These are phyloP conservation scores for Rhizophora mangle DNA, from an alignment of 345 rosid genomes.

Conservation along the genomic window DNA sequence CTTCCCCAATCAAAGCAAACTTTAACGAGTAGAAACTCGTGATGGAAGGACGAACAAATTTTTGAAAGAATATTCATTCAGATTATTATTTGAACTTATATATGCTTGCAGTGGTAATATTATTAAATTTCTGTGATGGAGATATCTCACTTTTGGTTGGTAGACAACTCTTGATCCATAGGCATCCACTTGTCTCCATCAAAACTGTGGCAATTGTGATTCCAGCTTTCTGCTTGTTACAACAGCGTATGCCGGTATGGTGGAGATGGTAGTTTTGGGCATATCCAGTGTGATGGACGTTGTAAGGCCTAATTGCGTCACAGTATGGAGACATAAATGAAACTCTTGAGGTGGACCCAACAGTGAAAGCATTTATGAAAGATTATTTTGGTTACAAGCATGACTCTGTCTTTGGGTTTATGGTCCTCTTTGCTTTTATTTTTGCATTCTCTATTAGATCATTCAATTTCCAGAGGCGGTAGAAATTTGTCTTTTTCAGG, in stretches of 20 bases:
- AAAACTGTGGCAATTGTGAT: too few relatives aligned
- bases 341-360: too few relatives aligned
- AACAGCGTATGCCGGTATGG: conserved; percentile 38
- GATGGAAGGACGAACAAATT: too few relatives aligned
- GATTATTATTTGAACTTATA: too few relatives aligned
- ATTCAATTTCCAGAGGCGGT: conserved; percentile 24
- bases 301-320: conserved; percentile 24
- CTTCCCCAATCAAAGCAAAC: too few relatives aligned
- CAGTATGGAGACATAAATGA: conserved; percentile 15
- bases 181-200: too few relatives aligned
- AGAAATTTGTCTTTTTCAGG: background rate
- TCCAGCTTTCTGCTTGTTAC: background rate
- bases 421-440: conserved; percentile 13
- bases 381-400: conserved; percentile 8
- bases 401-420: conserved; percentile 17
- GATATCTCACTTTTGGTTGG: too few relatives aligned
- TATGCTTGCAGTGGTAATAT: too few relatives aligned
- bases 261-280: conserved; percentile 49
- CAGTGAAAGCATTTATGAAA: background rate
- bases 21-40: too few relatives aligned
- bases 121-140: too few relatives aligned
- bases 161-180: too few relatives aligned
- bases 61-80: too few relatives aligned
- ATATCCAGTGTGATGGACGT: conserved; percentile 34
- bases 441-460: conserved; percentile 15